phyloP scores from a whole-genome alignment of 371 early-diverging fungal genomes.

The Mortierella sp. region DNA sequence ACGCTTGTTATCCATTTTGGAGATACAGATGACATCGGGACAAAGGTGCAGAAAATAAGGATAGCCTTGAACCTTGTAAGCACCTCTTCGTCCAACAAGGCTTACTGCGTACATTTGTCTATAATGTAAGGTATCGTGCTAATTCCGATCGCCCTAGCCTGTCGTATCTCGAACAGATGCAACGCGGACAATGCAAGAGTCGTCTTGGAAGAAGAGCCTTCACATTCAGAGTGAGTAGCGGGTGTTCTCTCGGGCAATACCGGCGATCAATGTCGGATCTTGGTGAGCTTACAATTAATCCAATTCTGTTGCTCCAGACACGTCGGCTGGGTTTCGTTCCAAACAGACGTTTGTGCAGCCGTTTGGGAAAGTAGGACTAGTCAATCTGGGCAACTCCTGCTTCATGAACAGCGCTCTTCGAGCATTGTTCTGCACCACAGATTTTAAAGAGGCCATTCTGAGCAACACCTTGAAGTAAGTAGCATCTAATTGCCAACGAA shows the following conservation, averaged over 20 bases:
- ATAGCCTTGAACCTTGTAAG: constrained; percentile 29
- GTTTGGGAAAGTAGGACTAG: constrained; percentile 43
- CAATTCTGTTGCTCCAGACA: constrained; percentile 8
- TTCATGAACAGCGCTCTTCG: constrained; percentile 55
- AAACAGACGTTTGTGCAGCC: constrained; percentile 26
- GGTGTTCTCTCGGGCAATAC: too few species aligned
- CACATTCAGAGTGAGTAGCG: constrained; percentile 36
- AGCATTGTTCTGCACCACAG: constrained; percentile 31
- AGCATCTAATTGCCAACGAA: too few species aligned
- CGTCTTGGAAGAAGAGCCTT: constrained; percentile 36
- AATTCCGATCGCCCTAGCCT: too few species aligned
- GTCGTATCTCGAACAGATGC: constrained; percentile 34
- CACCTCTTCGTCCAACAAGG: too few species aligned
- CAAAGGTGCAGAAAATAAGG: constrained; percentile 36
- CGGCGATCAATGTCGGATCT: too few species aligned
- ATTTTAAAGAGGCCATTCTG: constrained; percentile 32
- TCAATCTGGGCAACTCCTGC: constrained; percentile 55
- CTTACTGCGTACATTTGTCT: too few species aligned
- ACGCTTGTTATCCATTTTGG: constrained; percentile 48
- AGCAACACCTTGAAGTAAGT: constrained; percentile 24
- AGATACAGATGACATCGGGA: constrained; percentile 21
- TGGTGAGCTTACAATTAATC: too few species aligned
- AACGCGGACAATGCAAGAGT: constrained; percentile 29
- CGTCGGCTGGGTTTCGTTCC: constrained; percentile 13
- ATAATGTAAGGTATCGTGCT: too few species aligned